Percentiles rank a stretch among this genome's conserved stretches.
These are phyloP conservation scores for Apiospora kogelbergensis DNA, from an alignment of 2,329 filamentous ascomycete genomes.

Conservation along the genomic window DNA sequence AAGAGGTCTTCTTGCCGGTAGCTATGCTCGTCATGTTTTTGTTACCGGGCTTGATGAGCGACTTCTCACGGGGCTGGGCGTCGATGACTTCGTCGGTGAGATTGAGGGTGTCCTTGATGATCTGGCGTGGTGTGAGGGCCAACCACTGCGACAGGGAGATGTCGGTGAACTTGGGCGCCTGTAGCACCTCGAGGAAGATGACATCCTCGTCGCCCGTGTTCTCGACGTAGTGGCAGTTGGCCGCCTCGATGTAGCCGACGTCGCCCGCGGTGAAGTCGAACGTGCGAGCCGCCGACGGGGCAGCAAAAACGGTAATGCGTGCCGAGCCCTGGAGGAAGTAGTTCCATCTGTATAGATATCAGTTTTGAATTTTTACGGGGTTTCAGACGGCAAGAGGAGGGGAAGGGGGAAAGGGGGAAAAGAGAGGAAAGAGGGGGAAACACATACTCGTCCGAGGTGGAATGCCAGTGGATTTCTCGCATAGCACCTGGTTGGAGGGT, in stretches of 20 bases:
- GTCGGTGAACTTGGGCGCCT: constrained; percentile 51
- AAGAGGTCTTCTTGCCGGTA: constrained; percentile 17
- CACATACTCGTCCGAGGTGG: constrained; percentile 52
- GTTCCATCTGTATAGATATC: constrained; percentile 35
- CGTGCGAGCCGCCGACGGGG: constrained; percentile 48
- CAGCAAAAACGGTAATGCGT: constrained; percentile 55
- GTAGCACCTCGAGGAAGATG: constrained; percentile 59
- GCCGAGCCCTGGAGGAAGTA: constrained; percentile 58
- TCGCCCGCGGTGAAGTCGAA: constrained; percentile 62
- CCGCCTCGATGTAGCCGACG: constrained; percentile 57
- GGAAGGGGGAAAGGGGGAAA: too few species aligned
- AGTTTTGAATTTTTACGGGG: background rate
- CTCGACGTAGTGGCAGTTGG: constrained; percentile 59
- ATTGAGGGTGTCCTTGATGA: constrained; percentile 57
- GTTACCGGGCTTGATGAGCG: constrained; percentile 41
- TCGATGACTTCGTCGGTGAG: constrained; percentile 37
- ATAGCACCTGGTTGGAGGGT: constrained; percentile 62
- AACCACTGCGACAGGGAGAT: constrained; percentile 60
- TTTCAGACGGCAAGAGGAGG: too few species aligned
- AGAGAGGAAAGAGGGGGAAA: background rate
- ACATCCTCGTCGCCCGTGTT: constrained; percentile 59
- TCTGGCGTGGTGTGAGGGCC: constrained; percentile 55
- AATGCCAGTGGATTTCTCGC: constrained; percentile 66
- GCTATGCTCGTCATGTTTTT: constrained; percentile 33
- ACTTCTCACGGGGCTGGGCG: constrained; percentile 40